A percentile compares a stretch with the other conserved stretches of the same genome.
Conservation (phyloP, 495 filamentous ascomycete species). For the Jackrogersella minutella region DNA sequence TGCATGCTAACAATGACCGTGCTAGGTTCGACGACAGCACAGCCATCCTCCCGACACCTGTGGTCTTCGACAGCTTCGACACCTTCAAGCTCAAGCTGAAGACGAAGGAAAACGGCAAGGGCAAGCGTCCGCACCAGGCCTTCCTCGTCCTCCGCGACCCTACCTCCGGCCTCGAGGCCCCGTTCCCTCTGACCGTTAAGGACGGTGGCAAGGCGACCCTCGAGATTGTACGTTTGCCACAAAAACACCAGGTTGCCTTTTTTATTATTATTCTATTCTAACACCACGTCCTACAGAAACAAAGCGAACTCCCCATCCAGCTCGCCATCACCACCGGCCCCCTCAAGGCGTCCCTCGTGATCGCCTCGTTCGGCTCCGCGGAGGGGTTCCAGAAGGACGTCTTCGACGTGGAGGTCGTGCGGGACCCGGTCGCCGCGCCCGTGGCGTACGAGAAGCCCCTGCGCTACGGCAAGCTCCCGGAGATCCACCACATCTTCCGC, state of each 20-base stretch:
- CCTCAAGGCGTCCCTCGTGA: slow-evolving; percentile 77
- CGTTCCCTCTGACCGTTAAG: slow-evolving; percentile 84
- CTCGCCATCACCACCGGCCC: slow-evolving; percentile 72
- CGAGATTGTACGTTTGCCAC: slow-evolving; percentile 78
- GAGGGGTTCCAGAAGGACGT: slow-evolving; percentile 73
- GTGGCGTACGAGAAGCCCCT: slow-evolving; percentile 69
- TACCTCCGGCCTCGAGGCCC: slow-evolving; percentile 81
- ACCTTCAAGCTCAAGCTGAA: slow-evolving; percentile 84
- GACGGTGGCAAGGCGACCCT: slow-evolving; percentile 85
- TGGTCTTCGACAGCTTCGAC: slow-evolving; percentile 73
- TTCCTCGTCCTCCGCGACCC: slow-evolving; percentile 84
- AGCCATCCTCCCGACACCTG: slow-evolving; percentile 64
- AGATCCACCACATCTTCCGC: slow-evolving; percentile 94
- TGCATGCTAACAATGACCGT: slow-evolving; percentile 13
- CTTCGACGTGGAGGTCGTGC: slow-evolving; percentile 63
- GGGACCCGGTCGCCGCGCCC: slow-evolving; percentile 67
- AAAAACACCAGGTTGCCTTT: too few species aligned
- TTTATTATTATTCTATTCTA: slow-evolving; percentile 6
- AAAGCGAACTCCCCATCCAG: slow-evolving; percentile 89
- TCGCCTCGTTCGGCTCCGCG: slow-evolving; percentile 86
- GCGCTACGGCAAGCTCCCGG: slow-evolving; percentile 80
- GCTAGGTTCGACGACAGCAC: slow-evolving; percentile 68
- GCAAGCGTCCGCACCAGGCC: slow-evolving; percentile 89
- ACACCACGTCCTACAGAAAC: slow-evolving; percentile 66
- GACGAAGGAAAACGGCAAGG: slow-evolving; percentile 76